A percentile compares a stretch with the other conserved stretches of the same genome.
These are phyloP conservation scores for Chenopodium quinoa DNA, from an alignment of 148 eudicot species.

Conservation along the genomic window DNA sequence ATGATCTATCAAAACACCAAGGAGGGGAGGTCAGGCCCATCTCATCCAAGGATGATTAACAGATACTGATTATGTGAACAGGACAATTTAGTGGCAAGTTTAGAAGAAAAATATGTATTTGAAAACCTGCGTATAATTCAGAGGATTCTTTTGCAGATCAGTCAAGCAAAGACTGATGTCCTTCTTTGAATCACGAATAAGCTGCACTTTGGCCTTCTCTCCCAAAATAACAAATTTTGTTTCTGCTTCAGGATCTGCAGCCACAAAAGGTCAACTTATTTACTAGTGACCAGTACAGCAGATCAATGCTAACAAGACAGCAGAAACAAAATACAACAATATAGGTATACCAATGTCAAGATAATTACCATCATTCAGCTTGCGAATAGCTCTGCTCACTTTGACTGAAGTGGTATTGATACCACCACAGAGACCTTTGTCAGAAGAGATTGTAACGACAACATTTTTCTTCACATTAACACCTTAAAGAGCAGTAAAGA, in stretches of 20 bases:
- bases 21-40: neutral
- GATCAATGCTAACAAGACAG: neutral
- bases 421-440: slow-evolving; percentile 99
- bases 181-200: slow-evolving; percentile 78
- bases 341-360: slow-evolving; percentile 12
- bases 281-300: slow-evolving; percentile 10
- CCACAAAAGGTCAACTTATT: neutral
- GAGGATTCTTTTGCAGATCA: slow-evolving; percentile 83
- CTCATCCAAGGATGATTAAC: neutral
- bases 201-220: slow-evolving; percentile 92
- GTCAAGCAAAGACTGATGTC: slow-evolving; percentile 58
- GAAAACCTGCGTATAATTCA: slow-evolving; percentile 88
- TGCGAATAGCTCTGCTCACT: slow-evolving; percentile 76
- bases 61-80: neutral
- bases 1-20: neutral
- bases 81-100: neutral
- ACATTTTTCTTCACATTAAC: slow-evolving; percentile 95
- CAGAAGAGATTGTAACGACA: slow-evolving; percentile 69
- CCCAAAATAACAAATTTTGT: slow-evolving; percentile 76
- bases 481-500: slow-evolving; percentile 41
- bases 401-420: slow-evolving; percentile 91
- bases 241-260: slow-evolving; percentile 77
- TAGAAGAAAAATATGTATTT: neutral
- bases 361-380: slow-evolving; percentile 67
- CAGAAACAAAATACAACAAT: neutral